These are phyloP conservation scores for Cercospora zeae-maydis DNA, from an alignment of 2,329 filamentous ascomycete genomes.

Conservation along the genomic window DNA sequence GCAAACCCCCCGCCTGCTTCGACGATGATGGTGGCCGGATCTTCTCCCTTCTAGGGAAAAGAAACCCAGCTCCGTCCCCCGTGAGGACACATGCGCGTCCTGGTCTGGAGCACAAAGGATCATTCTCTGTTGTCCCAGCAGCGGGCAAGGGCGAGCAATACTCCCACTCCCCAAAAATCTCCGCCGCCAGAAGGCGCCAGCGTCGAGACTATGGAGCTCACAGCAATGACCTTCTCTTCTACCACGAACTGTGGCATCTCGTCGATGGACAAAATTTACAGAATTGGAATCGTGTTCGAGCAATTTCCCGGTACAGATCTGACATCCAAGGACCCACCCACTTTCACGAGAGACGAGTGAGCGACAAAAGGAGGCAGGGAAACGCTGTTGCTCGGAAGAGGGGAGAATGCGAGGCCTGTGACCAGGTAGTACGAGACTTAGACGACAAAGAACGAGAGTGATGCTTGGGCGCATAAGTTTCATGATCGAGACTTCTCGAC, in stretches of 20 bases:
- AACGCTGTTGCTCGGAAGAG: background rate
- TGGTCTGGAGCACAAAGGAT: background rate
- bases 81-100: background rate
- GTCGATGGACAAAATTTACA: background rate
- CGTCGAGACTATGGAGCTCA: background rate
- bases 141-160: background rate
- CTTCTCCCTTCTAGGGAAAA: background rate
- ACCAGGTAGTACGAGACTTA: background rate
- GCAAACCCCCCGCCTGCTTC: background rate
- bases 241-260: background rate
- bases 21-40: background rate
- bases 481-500: background rate
- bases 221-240: background rate
- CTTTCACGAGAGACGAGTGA: background rate
- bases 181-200: background rate
- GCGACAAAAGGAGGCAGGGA: background rate
- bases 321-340: background rate
- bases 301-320: background rate
- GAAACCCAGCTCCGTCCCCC: background rate
- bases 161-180: background rate
- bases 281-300: background rate
- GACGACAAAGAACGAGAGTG: background rate
- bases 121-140: background rate
- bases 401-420: background rate
- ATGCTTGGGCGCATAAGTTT: background rate